Evolutionary conservation across 192 early-diverging fungal genomes (phyloP).

Genomic region (Geosiphon pyriformis): DNA sequence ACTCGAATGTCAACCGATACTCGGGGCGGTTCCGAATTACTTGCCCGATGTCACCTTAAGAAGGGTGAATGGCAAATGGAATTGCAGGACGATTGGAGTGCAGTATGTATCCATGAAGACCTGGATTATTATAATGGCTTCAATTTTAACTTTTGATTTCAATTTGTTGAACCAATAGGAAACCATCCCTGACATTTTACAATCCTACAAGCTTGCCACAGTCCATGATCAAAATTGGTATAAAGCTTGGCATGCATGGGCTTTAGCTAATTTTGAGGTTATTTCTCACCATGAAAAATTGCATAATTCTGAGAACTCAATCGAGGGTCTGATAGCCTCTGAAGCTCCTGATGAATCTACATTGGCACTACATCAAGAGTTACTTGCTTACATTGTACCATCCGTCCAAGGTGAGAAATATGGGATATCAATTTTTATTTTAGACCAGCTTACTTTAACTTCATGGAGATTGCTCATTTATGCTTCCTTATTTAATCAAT

Average conservation of each 20-base stretch:
- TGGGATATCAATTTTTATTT: not conserved
- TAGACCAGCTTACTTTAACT: not conserved
- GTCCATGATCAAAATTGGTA: constrained; percentile 90
- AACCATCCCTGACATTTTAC: constrained; percentile 66
- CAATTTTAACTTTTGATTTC: not conserved
- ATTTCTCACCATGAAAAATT: constrained; percentile 68
- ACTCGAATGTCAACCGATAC: constrained; percentile 66
- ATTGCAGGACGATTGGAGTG: constrained; percentile 43
- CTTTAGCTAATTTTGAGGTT: constrained; percentile 87
- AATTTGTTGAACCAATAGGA: constrained; percentile 27
- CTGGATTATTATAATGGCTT: not conserved
- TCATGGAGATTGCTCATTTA: not conserved
- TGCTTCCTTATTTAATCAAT: too few relatives aligned
- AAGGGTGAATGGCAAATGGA: constrained; percentile 90
- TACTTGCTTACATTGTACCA: constrained; percentile 74
- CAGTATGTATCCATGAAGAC: constrained; percentile 30
- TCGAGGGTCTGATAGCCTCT: constrained; percentile 22
- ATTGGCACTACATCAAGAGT: constrained; percentile 26
- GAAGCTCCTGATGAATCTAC: not conserved
- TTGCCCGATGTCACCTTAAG: constrained; percentile 87
- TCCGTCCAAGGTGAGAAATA: constrained; percentile 54
- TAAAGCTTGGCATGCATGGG: constrained; percentile 97
- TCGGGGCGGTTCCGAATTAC: constrained; percentile 48
- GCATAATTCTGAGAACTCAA: constrained; percentile 32
- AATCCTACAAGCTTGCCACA: constrained; percentile 79